Base-by-base conservation (phyloP, 2,329 filamentous ascomycete genomes). In the Penicillium capsulatum region DNA sequence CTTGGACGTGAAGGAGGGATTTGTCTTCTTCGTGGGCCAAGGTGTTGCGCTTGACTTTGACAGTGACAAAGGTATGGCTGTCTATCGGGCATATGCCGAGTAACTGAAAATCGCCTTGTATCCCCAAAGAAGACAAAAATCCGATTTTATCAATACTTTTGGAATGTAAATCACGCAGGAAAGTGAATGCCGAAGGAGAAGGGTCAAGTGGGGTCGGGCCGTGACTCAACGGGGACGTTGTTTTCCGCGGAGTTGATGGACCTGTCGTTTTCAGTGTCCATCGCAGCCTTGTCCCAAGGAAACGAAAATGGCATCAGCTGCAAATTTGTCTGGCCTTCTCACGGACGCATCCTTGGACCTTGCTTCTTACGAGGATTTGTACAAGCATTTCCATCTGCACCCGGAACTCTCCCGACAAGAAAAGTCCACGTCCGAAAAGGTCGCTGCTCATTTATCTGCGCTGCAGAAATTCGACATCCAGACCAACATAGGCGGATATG, bases 11-110 rank as follows among this genome's bases (percentile, higher is more conserved):
- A 73, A 71, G 17, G 77, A 80, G 57, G 84, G 83, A 0, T 77
- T 70, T 48, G 76, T 84, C 8, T 86, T 73, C 55, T 86, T 83
- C 58, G 65, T 86, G n/a, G 81, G 76, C 1, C 76, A 77, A 2
- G 77, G 76, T 69, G 19, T 40, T 14, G 38, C 38, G 14, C 7
- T 40, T 11, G 32, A 40, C 30, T 66, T 75, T 27, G 59, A 61
- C 32, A 66, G 71, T 14, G 48, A 58, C 11, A 66, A 68, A 38
- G 66, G 61, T 11, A 50, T 77, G 50, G 65, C 72, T 31, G 56
- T 73, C 17, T 78, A 74, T 59, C 69, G 67, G 29, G 69, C 73
- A 6, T 75, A 60, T 49, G 55, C 60, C 6, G 64, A 67, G 45
- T 66, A 45, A 42, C n/a, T 11, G 35, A 34, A 8, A 14, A 9